phyloP scores from a whole-genome alignment of 2,329 filamentous ascomycete species.

The Massarina eburnea region DNA sequence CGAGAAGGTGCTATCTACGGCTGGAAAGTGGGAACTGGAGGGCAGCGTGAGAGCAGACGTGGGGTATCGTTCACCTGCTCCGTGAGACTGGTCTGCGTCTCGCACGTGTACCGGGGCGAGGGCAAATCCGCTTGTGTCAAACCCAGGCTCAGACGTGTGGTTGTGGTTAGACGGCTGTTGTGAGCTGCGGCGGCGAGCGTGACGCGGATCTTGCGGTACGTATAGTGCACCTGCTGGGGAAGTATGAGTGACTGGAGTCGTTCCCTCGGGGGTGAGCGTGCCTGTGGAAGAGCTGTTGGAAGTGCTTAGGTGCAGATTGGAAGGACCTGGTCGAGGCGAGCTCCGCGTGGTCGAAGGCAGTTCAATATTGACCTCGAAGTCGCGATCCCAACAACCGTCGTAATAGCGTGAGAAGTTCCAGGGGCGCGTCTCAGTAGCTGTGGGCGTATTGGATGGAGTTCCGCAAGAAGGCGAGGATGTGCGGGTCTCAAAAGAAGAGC shows the following conservation, averaged over 20 bases:
- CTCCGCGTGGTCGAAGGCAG: slow-evolving; percentile 34
- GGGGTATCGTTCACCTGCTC: slow-evolving; percentile 53
- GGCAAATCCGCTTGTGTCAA: slow-evolving; percentile 15
- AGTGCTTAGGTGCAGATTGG: slow-evolving; percentile 31
- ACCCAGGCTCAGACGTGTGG: slow-evolving; percentile 6
- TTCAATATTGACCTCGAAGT: slow-evolving; percentile 44
- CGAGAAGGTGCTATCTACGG: slow-evolving; percentile 14
- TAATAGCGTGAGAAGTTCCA: slow-evolving; percentile 53
- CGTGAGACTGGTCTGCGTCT: slow-evolving; percentile 32
- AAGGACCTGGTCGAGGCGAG: slow-evolving; percentile 34
- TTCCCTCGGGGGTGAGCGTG: slow-evolving; percentile 19
- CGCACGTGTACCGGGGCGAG: slow-evolving; percentile 21
- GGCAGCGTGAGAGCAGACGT: slow-evolving; percentile 50
- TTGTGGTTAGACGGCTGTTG: background rate
- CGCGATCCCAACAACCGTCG: slow-evolving; percentile 42
- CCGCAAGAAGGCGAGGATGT: slow-evolving; percentile 29
- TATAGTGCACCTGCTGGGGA: slow-evolving; percentile 13
- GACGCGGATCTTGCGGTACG: background rate
- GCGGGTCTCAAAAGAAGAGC: slow-evolving; percentile 19
- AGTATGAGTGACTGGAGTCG: slow-evolving; percentile 16
- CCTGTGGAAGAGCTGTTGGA: slow-evolving; percentile 25
- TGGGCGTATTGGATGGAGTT: slow-evolving; percentile 23
- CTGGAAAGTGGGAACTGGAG: slow-evolving; percentile 34
- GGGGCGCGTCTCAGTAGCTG: slow-evolving; percentile 43
- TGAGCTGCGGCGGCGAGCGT: background rate